These are phyloP conservation scores for Laguncularia racemosa DNA, from an alignment of 345 rosid genomes.

Conservation along the genomic window DNA sequence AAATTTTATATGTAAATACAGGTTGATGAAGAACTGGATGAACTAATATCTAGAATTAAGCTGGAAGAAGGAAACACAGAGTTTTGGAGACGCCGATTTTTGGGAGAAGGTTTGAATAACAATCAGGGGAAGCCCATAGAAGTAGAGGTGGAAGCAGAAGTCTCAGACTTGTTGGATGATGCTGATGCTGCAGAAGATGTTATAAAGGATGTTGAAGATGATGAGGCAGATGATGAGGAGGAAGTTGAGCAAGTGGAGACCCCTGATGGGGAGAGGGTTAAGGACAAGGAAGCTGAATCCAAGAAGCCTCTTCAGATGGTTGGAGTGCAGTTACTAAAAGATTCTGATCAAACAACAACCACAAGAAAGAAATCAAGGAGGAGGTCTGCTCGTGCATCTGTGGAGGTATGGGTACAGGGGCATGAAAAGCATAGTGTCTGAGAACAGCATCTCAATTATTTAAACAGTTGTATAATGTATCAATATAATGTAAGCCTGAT, in stretches of 20 bases:
- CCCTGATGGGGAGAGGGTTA: conserved; percentile 53
- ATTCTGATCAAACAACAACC: conserved; percentile 46
- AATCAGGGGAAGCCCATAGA: conserved; percentile 42
- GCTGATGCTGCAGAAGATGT: conserved; percentile 43
- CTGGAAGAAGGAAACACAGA: conserved; percentile 94
- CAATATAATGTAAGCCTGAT: no score
- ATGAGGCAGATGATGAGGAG: conserved; percentile 41
- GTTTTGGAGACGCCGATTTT: conserved; percentile 91
- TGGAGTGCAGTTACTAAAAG: conserved; percentile 89
- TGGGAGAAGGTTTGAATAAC: conserved; percentile 66
- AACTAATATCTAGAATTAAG: conserved; percentile 73
- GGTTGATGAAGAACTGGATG: conserved; percentile 87
- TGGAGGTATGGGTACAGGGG: conserved; percentile 42
- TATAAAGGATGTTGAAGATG: conserved; percentile 51
- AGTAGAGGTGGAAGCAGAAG: conserved; percentile 27
- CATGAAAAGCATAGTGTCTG: no score
- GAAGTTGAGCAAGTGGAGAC: conserved; percentile 58
- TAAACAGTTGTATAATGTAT: no score
- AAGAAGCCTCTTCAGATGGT: conserved; percentile 88
- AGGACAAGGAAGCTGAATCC: conserved; percentile 74
- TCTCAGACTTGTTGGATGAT: conserved; percentile 46
- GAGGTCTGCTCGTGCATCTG: conserved; percentile 45
- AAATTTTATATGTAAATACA: conserved; percentile 19
- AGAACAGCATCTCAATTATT: not conserved
- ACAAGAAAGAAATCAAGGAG: conserved; percentile 55